Conservation (phyloP, 345 rosid species). For the Mangifera indica region DNA sequence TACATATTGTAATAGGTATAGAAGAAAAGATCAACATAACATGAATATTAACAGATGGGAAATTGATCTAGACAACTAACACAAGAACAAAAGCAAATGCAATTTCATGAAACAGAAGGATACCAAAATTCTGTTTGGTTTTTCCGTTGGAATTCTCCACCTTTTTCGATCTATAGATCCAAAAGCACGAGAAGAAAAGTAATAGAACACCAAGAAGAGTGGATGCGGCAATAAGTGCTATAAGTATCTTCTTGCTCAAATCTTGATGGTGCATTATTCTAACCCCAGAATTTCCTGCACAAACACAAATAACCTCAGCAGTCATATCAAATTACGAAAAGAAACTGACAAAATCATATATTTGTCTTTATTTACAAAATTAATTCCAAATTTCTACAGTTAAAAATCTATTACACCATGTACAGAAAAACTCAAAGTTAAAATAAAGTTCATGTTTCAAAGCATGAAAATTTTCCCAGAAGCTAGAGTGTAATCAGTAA, state of each 20-base stretch:
- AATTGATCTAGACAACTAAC: constrained; percentile 7
- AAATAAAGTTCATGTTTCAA: background rate
- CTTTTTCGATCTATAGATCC: constrained; percentile 56
- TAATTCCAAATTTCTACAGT: background rate
- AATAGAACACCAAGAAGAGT: constrained; percentile 58
- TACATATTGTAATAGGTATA: constrained; percentile 27
- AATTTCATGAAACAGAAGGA: constrained; percentile 4
- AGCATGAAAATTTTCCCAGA: background rate
- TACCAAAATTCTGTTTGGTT: constrained; percentile 52
- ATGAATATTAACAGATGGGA: background rate
- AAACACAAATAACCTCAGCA: background rate
- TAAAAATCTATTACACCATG: background rate
- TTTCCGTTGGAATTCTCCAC: constrained; percentile 41
- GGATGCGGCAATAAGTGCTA: constrained; percentile 72
- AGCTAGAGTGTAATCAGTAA: background rate
- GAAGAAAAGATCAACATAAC: constrained; percentile 5
- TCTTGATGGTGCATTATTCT: constrained; percentile 68
- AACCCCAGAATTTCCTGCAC: constrained; percentile 58
- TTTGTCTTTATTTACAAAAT: background rate
- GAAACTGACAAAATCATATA: too few species aligned
- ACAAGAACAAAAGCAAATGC: constrained; percentile 16
- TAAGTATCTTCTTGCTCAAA: constrained; percentile 71
- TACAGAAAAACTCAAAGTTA: background rate
- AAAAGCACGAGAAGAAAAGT: constrained; percentile 53
- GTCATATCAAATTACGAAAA: background rate